Evolutionary conservation across 257 asterid species (phyloP), one percentile per base, ranked within the genome.

Genomic region (Fraxinus excelsior): DNA sequence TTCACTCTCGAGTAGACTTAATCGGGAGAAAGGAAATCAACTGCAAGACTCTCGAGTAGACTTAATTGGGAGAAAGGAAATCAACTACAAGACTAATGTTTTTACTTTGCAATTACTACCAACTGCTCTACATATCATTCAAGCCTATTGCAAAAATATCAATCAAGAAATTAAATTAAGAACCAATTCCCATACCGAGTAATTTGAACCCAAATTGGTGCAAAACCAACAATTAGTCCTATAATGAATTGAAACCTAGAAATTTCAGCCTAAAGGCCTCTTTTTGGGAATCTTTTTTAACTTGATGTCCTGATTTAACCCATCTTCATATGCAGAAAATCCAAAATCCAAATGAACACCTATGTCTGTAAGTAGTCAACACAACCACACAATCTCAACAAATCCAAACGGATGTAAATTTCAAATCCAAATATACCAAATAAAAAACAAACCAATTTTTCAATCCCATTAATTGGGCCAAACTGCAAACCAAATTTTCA

Each of bases 341-440:
- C 79, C 83, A 72, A 85, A 62, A 82, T 82, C 75, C 78, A 83
- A 82, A 78, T 40, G 66, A 77, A 79, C 51, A 44, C 75, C 87
- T n/a, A n/a, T n/a, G n/a, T n/a, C n/a, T n/a, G n/a, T n/a, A n/a
- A n/a, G n/a, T n/a, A n/a, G n/a, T n/a, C n/a, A n/a, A n/a, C n/a
- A n/a, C n/a, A n/a, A n/a, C n/a, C n/a, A n/a, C n/a, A n/a, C n/a
- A n/a, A n/a, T n/a, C n/a, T n/a, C n/a, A n/a, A n/a, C n/a, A n/a
- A n/a, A n/a, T n/a, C n/a, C n/a, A n/a, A n/a, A n/a, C n/a, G n/a
- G n/a, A n/a, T n/a, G n/a, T n/a, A n/a, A n/a, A n/a, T n/a, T n/a
- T n/a, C n/a, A n/a, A n/a, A n/a, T n/a, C n/a, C n/a, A n/a, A n/a
- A n/a, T n/a, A n/a, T n/a, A n/a, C n/a, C n/a, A n/a, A n/a, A n/a